A percentile compares a stretch with the other conserved stretches of the same genome.
Conservation (phyloP, 257 asterid species). For the Galeopsis tetrahit region DNA sequence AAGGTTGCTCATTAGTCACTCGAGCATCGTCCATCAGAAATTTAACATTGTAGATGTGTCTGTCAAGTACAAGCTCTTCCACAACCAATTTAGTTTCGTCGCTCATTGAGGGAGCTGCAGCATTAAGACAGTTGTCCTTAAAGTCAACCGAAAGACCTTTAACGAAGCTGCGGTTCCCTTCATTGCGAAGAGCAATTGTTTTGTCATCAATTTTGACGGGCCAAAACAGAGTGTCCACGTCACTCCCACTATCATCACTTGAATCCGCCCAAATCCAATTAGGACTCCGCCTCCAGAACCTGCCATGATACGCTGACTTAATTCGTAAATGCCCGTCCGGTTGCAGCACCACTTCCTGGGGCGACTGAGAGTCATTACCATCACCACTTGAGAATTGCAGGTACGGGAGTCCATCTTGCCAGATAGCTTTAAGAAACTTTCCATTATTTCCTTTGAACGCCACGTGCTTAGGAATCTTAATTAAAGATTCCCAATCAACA, state of each 20-base stretch:
- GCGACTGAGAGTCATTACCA: no score
- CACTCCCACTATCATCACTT: not conserved
- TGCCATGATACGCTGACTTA: not conserved
- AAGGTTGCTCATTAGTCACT: constrained; percentile 6
- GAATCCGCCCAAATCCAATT: constrained; percentile 5
- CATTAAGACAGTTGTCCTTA: not conserved
- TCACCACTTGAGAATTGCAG: no score
- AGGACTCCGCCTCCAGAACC: constrained; percentile 4
- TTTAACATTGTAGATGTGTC: not conserved
- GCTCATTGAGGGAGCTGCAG: not conserved
- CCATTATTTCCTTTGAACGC: constrained; percentile 6
- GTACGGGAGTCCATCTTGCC: no score
- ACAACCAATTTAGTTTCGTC: not conserved
- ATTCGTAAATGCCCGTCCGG: constrained; percentile 4
- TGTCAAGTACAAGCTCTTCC: not conserved
- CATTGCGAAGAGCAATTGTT: not conserved
- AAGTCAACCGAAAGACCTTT: not conserved
- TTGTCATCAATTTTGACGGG: not conserved
- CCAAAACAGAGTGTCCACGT: constrained; percentile 8
- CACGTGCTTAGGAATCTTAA: not conserved
- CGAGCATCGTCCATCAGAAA: constrained; percentile 5
- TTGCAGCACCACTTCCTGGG: not conserved
- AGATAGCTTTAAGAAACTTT: not conserved
- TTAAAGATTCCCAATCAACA: not conserved
- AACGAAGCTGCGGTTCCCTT: no score